phyloP scores from a whole-genome alignment of 345 rosid species.

The Citrus hindsii region DNA sequence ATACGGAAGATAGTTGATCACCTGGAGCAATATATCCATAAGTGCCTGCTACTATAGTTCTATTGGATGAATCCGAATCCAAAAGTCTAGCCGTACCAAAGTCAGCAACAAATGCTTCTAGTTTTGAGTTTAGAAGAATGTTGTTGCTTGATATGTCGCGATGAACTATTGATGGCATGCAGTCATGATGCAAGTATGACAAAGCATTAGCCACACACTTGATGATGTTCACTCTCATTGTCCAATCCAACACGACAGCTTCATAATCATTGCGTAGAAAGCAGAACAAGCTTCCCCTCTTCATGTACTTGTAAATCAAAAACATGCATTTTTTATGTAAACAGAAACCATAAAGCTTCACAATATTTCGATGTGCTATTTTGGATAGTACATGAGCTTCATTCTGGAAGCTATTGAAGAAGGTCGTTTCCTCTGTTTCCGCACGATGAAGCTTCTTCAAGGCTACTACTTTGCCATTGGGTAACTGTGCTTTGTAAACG shows the following conservation, averaged over 20 bases:
- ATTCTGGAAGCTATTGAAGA: slow-evolving; percentile 3
- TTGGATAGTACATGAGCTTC: slow-evolving; percentile 6
- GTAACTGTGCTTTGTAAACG: slow-evolving; percentile 13
- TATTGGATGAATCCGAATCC: slow-evolving; percentile 11
- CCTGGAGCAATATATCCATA: slow-evolving; percentile 18
- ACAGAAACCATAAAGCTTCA: slow-evolving; percentile 20
- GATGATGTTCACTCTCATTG: slow-evolving; percentile 7
- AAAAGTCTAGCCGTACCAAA: slow-evolving; percentile 15
- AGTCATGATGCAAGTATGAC: too few relatives aligned
- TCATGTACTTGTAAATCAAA: too few relatives aligned
- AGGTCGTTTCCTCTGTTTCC: background rate
- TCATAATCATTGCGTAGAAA: background rate
- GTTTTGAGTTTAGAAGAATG: too few relatives aligned
- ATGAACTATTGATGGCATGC: too few relatives aligned
- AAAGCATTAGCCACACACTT: slow-evolving; percentile 7
- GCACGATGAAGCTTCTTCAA: slow-evolving; percentile 15
- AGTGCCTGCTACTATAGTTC: slow-evolving; percentile 7
- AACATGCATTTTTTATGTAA: background rate
- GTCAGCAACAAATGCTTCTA: background rate
- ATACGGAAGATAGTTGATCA: background rate
- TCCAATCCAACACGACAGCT: slow-evolving; percentile 18
- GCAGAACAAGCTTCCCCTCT: too few relatives aligned
- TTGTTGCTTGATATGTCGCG: too few relatives aligned
- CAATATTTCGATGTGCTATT: slow-evolving; percentile 9
- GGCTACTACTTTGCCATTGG: slow-evolving; percentile 5